A percentile compares a stretch with the other conserved stretches of the same genome.
Evolutionary conservation across 495 filamentous ascomycete species (phyloP).

Genomic region (Talaromyces nanjingensis): DNA sequence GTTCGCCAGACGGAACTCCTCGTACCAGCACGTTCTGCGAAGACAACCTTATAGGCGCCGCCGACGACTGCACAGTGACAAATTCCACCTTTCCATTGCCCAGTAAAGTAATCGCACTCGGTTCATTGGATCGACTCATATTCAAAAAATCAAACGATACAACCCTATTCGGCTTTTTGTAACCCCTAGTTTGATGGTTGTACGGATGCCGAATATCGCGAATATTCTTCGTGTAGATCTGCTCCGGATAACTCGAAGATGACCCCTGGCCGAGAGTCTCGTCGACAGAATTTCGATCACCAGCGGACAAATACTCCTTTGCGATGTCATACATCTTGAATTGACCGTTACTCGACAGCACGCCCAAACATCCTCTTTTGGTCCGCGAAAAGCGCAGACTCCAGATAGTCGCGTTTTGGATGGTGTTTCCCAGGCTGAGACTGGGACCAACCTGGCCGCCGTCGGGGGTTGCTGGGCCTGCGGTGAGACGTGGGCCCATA

Average conservation of each 20-base stretch:
- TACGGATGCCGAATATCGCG: slow-evolving; percentile 41
- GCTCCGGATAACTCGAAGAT: slow-evolving; percentile 32
- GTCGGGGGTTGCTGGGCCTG: slow-evolving; percentile 25
- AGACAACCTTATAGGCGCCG: slow-evolving; percentile 40
- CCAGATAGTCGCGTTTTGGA: slow-evolving; percentile 58
- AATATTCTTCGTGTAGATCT: slow-evolving; percentile 41
- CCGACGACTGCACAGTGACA: slow-evolving; percentile 52
- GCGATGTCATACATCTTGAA: slow-evolving; percentile 66
- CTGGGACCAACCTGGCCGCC: slow-evolving; percentile 41
- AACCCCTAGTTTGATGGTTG: slow-evolving; percentile 33
- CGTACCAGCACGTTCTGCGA: slow-evolving; percentile 33
- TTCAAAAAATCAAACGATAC: slow-evolving; percentile 84
- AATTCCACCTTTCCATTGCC: slow-evolving; percentile 63
- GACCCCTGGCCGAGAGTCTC: slow-evolving; percentile 35
- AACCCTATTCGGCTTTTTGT: slow-evolving; percentile 55
- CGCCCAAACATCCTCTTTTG: slow-evolving; percentile 64
- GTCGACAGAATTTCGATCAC: slow-evolving; percentile 33
- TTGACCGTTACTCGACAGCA: slow-evolving; percentile 72
- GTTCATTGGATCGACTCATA: slow-evolving; percentile 52
- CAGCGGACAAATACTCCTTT: slow-evolving; percentile 47
- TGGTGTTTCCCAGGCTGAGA: slow-evolving; percentile 60
- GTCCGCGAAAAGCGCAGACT: slow-evolving; percentile 75
- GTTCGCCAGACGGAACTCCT: slow-evolving; percentile 21
- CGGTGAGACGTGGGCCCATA: slow-evolving; percentile 45
- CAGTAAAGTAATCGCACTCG: slow-evolving; percentile 60